phyloP scores from a whole-genome alignment of 139 green algal genomes.

The Chlorella sp. region DNA sequence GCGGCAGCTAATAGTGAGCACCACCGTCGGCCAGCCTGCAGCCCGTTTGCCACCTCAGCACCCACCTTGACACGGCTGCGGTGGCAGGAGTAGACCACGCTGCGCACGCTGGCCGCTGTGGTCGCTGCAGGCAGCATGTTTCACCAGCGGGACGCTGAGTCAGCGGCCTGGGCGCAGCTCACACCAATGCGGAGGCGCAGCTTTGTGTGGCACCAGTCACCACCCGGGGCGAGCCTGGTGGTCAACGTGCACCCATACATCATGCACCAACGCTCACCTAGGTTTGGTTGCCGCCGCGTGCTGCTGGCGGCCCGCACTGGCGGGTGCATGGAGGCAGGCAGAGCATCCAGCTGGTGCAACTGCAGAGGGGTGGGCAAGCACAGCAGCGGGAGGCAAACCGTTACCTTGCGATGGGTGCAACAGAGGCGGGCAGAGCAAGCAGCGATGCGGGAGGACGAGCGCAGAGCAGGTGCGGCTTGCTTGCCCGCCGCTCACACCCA shows the following conservation, averaged over 20 bases:
- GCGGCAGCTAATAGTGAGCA: too few relatives aligned
- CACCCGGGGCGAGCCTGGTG: too few relatives aligned
- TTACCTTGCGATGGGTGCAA: too few relatives aligned
- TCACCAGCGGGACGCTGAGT: too few relatives aligned
- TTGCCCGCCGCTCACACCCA: too few relatives aligned
- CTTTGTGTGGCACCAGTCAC: too few relatives aligned
- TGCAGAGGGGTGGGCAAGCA: not conserved
- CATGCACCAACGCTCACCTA: too few relatives aligned
- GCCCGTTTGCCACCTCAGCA: not conserved
- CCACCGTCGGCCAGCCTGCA: not conserved
- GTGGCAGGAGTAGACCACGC: slow-evolving; percentile 67
- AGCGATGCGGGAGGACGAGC: not conserved
- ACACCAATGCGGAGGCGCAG: too few relatives aligned
- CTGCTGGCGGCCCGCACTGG: not conserved
- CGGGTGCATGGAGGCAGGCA: not conserved
- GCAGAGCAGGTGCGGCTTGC: not conserved
- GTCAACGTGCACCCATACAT: too few relatives aligned
- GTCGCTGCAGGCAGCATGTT: too few relatives aligned
- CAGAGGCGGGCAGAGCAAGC: not conserved
- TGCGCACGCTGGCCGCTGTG: slow-evolving; percentile 23
- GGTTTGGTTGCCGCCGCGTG: not conserved
- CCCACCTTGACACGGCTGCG: slow-evolving; percentile 76
- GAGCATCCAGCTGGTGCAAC: slow-evolving; percentile 8
- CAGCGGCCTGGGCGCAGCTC: too few relatives aligned
- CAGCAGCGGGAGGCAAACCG: too few relatives aligned